Evolutionary conservation across 495 filamentous ascomycete species (phyloP), one percentile per base, ranked within the genome.

Genomic region (Xylaria venustula): DNA sequence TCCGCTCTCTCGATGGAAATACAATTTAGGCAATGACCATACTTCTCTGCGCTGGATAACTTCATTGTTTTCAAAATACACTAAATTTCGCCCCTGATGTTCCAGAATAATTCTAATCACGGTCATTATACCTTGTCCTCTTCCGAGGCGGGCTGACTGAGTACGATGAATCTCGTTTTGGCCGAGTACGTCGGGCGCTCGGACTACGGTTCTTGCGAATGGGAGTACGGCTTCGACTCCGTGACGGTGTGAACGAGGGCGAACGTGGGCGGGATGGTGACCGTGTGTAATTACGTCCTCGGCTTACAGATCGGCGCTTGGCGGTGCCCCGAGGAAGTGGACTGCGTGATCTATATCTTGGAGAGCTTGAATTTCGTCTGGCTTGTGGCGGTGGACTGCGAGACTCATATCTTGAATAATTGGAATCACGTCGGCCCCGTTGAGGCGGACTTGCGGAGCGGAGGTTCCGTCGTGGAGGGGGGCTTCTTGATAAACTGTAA

Each of bases 61-160:
- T 17, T 30, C n/a, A 17, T 34, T 17, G 8, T 25, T 15, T 30
- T 36, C 14, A 36, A 52, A 51, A 41, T 15, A 60, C 37, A 30
- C 25, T 8, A 45, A 14, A 34, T 52, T 9, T 20, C 30, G 11
- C 11, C 14, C 15, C 15, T n/a, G n/a, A n/a, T 11, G n/a, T 15
- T 17, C 14, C 23, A 15, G 14, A 9, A 40, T 26, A 47, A 19
- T 28, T 20, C 34, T 61, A 54, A 54, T 46, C 41, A 48, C 28
- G 26, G 11, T 41, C 30, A 36, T 52, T 44, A 26, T 54, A 61
- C 34, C 42, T 61, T 25, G 58, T 48, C 41, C 42, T 53, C 58
- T 61, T 61, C 22, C 58, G 64, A 28, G 67, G 62, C 15, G 73
- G 74, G 55, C 68, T 75, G 41, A 45, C 59, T 25, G 73, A 74